Evolutionary conservation across 352 stramenopile species (phyloP), one percentile per base, ranked within the genome.

Genomic region (Pythium rhizo-oryzae): DNA sequence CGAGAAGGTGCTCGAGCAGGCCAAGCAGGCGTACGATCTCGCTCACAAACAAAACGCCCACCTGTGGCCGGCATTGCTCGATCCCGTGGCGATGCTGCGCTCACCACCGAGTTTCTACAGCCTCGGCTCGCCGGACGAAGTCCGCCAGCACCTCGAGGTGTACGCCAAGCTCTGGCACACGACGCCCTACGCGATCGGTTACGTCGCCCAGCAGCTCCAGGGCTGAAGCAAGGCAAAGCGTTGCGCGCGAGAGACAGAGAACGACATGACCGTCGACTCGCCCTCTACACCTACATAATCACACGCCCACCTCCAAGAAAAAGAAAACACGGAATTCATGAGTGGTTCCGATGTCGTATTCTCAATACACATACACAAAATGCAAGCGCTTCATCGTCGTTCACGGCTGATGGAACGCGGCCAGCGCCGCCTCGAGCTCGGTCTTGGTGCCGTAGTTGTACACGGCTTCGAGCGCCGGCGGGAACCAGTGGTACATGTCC

Each of bases 171-270:
- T 58, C 51, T 58, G 51, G 51, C 51, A 58, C 28, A 19, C 28
- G 51, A 58, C 51, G 51, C 51, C 24, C 8, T 58, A 43, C 51
- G 51, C 28, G 51, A 58, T 58, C 51, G 51, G 41, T 25, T 58
- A 24, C 41, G 28, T 43, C 28, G 28, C 51, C n/a, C 39, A 24
- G 28, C 28, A 35, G 8, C 8, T 58, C 33, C 25, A 58, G 28
- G 51, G 25, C 33, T 58, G 41, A 58, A 51, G 43, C n/a, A n/a
- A n/a, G n/a, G n/a, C n/a, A n/a, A n/a, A n/a, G n/a, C n/a, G n/a
- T n/a, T n/a, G n/a, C n/a, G n/a, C n/a, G n/a, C n/a, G n/a, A n/a
- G n/a, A n/a, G n/a, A n/a, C n/a, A n/a, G n/a, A n/a, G n/a, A n/a
- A n/a, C n/a, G n/a, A n/a, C n/a, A n/a, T n/a, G n/a, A n/a, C n/a